Base-by-base conservation (phyloP, 352 stramenopile genomes). In the Globisporangium rhizosaccharum region DNA sequence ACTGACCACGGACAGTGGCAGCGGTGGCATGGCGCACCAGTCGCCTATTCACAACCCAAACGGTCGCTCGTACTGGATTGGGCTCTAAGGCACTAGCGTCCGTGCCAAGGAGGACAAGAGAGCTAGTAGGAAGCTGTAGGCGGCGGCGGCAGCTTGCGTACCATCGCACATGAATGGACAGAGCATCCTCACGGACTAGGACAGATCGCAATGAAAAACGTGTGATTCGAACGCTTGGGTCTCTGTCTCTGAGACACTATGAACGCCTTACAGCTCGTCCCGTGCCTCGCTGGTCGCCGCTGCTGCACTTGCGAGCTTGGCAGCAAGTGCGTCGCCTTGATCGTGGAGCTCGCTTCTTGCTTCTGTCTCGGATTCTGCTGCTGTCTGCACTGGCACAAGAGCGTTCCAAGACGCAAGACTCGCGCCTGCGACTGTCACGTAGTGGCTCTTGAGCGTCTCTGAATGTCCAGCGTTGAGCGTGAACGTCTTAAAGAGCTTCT, bases 41-140 rank as follows among this genome's bases (percentile, higher is more conserved):
- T 84, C 86, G 17, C 81, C 88, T 0, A 90, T 99, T 57, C 97
- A 99, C 65, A 99, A 99, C 71, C 88, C 94, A 8, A 97, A 98
- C 63, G 97, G 97, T 20, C 75, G 94, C 51, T 98, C 87, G 0
- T 98, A 98, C 67, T 92, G 91, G 79, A 98, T 99, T 65, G 91
- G 92, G 6, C 73, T 99, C 47, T 98, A 87, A 36, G n/a, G 25
- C 46, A 51, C 23, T 7, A 6, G 8, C 46, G n/a, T 1, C 23
- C 23, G 33, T 51, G 23, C 17, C 46, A 9, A 28, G 6, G 12
- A 7, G 9, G 23, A 28, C n/a, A 18, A 23, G 12, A 55, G 25
- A 15, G 17, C 15, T 18, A 46, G 18, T 10, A 9, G 18, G n/a
- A 10, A 23, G 30, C 30, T 36, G 30, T 5, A 5, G 30, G 30